Conservation (phyloP, 441 rosid genomes). For the Syzygium malaccense region DNA sequence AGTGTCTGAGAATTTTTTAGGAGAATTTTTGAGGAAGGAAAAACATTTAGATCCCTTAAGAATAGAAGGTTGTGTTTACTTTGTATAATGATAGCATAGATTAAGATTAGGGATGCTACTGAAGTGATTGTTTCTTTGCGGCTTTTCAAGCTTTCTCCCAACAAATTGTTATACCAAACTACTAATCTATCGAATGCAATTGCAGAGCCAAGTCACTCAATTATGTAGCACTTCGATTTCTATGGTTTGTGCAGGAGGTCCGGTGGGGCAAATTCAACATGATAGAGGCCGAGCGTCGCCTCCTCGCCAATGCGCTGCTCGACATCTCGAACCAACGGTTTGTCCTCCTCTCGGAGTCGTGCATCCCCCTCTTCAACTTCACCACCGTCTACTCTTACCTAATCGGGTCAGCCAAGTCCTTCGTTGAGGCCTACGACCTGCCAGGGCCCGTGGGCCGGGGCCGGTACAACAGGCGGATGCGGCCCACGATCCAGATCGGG, state of each 20-base stretch:
- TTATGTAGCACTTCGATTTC: background rate
- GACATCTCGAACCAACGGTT: conserved; percentile 54
- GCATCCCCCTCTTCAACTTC: conserved; percentile 78
- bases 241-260: conserved; percentile 26
- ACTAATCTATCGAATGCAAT: too few relatives aligned
- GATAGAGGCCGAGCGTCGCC: conserved; percentile 68
- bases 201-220: background rate
- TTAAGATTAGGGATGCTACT: background rate
- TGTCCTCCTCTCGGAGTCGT: conserved; percentile 69
- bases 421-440: conserved; percentile 38
- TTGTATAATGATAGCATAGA: background rate
- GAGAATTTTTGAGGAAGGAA: background rate
- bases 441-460: conserved; percentile 55
- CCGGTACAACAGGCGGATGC: conserved; percentile 42
- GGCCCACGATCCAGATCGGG: conserved; percentile 17
- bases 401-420: conserved; percentile 23
- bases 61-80: background rate
- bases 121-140: too few relatives aligned
- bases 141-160: too few relatives aligned
- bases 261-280: conserved; percentile 58
- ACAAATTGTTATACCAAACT: too few relatives aligned
- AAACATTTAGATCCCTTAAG: background rate
- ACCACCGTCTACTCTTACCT: conserved; percentile 49
- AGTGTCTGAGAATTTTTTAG: too few relatives aligned
- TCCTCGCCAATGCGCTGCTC: conserved; percentile 70